Percentiles rank a stretch among this genome's conserved stretches.
These are phyloP conservation scores for Spathaspora girioi DNA, from an alignment of 805 yeast genomes.

Conservation along the genomic window DNA sequence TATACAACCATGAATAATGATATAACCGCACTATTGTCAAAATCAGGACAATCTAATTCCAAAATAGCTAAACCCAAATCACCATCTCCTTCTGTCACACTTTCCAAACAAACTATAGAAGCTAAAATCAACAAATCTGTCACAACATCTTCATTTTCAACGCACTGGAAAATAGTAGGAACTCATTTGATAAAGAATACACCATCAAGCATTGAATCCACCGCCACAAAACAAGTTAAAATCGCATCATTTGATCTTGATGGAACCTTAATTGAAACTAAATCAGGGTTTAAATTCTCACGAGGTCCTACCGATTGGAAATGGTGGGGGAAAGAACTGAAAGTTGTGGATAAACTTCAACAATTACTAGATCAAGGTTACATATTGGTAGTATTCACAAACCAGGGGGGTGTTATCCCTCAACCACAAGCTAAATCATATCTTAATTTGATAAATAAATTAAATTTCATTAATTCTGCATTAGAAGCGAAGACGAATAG, in stretches of 20 bases:
- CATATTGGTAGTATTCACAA: conserved; percentile 70
- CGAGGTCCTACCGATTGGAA: conserved; percentile 70
- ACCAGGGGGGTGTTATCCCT: conserved; percentile 72
- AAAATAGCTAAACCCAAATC: neutral
- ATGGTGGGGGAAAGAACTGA: conserved; percentile 25
- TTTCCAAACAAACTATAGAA: neutral
- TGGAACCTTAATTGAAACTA: conserved; percentile 68
- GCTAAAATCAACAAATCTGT: neutral
- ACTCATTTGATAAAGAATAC: conserved; percentile 43
- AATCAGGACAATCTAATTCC: neutral
- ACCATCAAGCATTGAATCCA: conserved; percentile 20
- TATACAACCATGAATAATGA: neutral
- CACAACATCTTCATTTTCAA: conserved; percentile 1
- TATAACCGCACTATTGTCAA: neutral
- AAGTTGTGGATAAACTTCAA: conserved; percentile 19
- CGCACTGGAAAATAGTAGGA: conserved; percentile 25
- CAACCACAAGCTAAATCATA: conserved; percentile 28
- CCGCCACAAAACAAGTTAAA: conserved; percentile 19
- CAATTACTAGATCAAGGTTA: conserved; percentile 21
- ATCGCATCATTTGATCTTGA: conserved; percentile 85
- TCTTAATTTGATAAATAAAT: conserved; percentile 37
- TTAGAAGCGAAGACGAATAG: conserved; percentile 16
- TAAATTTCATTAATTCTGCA: conserved; percentile 34
- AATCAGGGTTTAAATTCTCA: conserved; percentile 58
- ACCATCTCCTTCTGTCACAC: neutral